phyloP scores from a whole-genome alignment of 1,139 yeast genomes.

The Yamadazyma membranifaciens region DNA sequence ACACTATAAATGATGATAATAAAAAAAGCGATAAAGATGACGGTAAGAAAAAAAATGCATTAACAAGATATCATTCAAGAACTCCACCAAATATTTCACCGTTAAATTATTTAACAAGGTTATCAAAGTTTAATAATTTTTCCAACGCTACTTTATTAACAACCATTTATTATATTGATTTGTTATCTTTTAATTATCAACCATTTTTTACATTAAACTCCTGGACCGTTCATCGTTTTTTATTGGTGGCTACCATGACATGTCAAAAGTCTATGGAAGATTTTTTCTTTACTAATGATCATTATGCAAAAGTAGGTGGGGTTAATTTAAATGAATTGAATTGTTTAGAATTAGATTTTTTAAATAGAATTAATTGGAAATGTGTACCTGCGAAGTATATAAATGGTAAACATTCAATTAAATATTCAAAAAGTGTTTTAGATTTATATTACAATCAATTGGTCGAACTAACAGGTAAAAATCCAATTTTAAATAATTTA shows the following conservation, averaged over 20 bases:
- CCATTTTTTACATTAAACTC: slow-evolving; percentile 83
- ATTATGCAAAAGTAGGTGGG: slow-evolving; percentile 96
- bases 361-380: slow-evolving; percentile 74
- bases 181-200: slow-evolving; percentile 70
- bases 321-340: slow-evolving; percentile 83
- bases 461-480: slow-evolving; percentile 58
- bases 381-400: slow-evolving; percentile 40
- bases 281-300: slow-evolving; percentile 88
- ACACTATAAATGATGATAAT: not conserved
- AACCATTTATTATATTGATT: slow-evolving; percentile 84
- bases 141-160: slow-evolving; percentile 80
- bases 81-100: slow-evolving; percentile 89
- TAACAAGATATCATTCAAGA: slow-evolving; percentile 90
- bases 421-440: slow-evolving; percentile 45
- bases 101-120: slow-evolving; percentile 69
- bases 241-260: slow-evolving; percentile 86
- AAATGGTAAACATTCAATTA: slow-evolving; percentile 22
- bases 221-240: slow-evolving; percentile 88
- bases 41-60: slow-evolving; percentile 23
- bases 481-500: slow-evolving; percentile 16
- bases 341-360: slow-evolving; percentile 82
- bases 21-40: slow-evolving; percentile 12
- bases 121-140: slow-evolving; percentile 79
- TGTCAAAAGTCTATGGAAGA: slow-evolving; percentile 94
- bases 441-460: slow-evolving; percentile 61